phyloP scores from a whole-genome alignment of 2,329 filamentous ascomycete genomes.

The Thielaviopsis populi region DNA sequence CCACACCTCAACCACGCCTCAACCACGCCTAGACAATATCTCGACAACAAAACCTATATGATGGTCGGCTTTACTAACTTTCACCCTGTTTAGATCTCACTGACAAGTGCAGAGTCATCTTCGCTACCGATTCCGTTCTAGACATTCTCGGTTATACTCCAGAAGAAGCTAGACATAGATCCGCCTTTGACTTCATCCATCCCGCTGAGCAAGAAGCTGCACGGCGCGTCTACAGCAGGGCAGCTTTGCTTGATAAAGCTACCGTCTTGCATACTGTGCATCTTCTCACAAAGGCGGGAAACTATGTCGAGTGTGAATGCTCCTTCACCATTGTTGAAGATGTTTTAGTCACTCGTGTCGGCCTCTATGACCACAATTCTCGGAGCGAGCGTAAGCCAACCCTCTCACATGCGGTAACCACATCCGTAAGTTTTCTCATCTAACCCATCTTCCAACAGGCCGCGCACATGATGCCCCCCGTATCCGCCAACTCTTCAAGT shows the following conservation, averaged over 20 bases:
- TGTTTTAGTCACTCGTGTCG: conserved; percentile 72
- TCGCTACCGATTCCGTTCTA: conserved; percentile 67
- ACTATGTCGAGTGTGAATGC: conserved; percentile 69
- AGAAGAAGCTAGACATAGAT: conserved; percentile 57
- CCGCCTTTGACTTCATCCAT: conserved; percentile 77
- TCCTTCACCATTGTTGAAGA: conserved; percentile 83
- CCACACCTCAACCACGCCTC: no score
- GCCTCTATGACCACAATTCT: conserved; percentile 53
- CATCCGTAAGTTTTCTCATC: not conserved
- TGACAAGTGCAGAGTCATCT: conserved; percentile 62
- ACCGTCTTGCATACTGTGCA: conserved; percentile 48
- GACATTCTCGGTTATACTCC: conserved; percentile 72
- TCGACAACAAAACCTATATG: not conserved
- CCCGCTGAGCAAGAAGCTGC: conserved; percentile 66
- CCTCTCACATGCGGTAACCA: not conserved
- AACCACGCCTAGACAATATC: no score
- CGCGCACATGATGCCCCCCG: conserved; percentile 63
- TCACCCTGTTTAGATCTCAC: conserved; percentile 43
- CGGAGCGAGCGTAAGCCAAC: conserved; percentile 56
- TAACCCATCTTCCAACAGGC: conserved; percentile 32
- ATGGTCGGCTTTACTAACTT: not conserved
- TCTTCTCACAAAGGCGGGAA: conserved; percentile 7
- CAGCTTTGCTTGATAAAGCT: conserved; percentile 66
- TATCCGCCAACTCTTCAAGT: conserved; percentile 65
- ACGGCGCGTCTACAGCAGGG: conserved; percentile 54